These are phyloP conservation scores for Globisporangium splendens DNA, from an alignment of 352 stramenopile genomes.

Conservation along the genomic window DNA sequence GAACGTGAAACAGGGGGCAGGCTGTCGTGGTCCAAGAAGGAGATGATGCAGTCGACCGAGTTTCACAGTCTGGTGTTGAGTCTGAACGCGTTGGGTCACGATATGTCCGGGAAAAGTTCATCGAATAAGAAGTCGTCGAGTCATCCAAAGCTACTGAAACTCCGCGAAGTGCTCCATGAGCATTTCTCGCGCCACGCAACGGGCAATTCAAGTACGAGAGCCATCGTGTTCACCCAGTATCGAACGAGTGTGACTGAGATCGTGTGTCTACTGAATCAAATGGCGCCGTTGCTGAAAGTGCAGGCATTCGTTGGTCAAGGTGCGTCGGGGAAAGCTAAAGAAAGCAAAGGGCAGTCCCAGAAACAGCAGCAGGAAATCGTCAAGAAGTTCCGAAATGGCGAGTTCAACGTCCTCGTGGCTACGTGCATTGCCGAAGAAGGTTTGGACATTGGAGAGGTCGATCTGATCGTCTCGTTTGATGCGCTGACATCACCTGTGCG, in stretches of 20 bases:
- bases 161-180: conserved; percentile 86
- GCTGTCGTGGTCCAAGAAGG: conserved; percentile 77
- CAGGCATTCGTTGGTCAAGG: conserved; percentile 94
- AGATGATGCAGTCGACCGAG: conserved; percentile 66
- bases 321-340: conserved; percentile 73
- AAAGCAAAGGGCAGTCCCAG: conserved; percentile 91
- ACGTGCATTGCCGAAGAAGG: conserved; percentile 97
- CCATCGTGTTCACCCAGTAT: conserved; percentile 98
- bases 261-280: conserved; percentile 63
- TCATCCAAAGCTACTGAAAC: conserved; percentile 88
- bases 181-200: conserved; percentile 75
- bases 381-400: conserved; percentile 76
- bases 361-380: conserved; percentile 95
- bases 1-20: conserved; percentile 43
- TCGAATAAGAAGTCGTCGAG: conserved; percentile 19
- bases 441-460: conserved; percentile 94
- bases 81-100: conserved; percentile 26
- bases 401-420: conserved; percentile 92
- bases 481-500: conserved; percentile 93
- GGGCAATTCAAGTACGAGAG: conserved; percentile 83
- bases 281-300: conserved; percentile 81
- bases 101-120: conserved; percentile 12
- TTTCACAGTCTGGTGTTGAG: conserved; percentile 60
- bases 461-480: conserved; percentile 94
- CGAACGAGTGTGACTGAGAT: conserved; percentile 95